Evolutionary conservation across 495 filamentous ascomycete species (phyloP), one percentile per base, ranked within the genome.

Genomic region (Sordaria brevicollis): DNA sequence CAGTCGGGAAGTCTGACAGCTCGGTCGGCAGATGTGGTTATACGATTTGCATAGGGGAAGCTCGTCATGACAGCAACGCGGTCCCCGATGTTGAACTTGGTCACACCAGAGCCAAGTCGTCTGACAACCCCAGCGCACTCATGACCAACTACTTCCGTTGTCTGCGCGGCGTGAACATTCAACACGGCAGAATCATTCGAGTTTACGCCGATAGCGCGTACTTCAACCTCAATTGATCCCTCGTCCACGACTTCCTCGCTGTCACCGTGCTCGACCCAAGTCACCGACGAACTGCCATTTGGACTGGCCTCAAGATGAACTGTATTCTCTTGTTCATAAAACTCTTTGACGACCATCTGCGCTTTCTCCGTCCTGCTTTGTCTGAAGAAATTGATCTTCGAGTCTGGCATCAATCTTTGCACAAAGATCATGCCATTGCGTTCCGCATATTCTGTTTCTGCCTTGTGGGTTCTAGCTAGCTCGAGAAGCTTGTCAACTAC

Each of bases 171-270:
- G 15, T 84, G 75, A 0, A 80, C 81, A 76, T 85, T 80, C 0
- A 76, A 74, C 0, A 76, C 68, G 5, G 78, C 69, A 1, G 85
- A 72, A 67, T 85, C 83, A 10, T 78, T 78, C 73, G 81, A 82
- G 73, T 85, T 85, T 5, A 86, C 31, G 4, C 83, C 83, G 1
- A 70, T 66, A 5, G 77, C 77, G 0, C 73, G 68, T 0, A 80
- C 74, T 21, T 74, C 69, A 0, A 83, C 62, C 35, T 83, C 81
- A 1, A 82, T 21, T 10, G 39, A 43, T 43, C 39, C 39, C 8
- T 21, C 21, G 9, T 71, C 68, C 13, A n/a, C 37, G 4, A 43
- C 13, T 1, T 65, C 9, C 29, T 72, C 57, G 35, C 71, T 70
- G 34, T 21, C 62, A n/a, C 65, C 68, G 13, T 54, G 10, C 17